phyloP scores from a whole-genome alignment of 129 eudicot genomes.

The Tagetes patula region DNA sequence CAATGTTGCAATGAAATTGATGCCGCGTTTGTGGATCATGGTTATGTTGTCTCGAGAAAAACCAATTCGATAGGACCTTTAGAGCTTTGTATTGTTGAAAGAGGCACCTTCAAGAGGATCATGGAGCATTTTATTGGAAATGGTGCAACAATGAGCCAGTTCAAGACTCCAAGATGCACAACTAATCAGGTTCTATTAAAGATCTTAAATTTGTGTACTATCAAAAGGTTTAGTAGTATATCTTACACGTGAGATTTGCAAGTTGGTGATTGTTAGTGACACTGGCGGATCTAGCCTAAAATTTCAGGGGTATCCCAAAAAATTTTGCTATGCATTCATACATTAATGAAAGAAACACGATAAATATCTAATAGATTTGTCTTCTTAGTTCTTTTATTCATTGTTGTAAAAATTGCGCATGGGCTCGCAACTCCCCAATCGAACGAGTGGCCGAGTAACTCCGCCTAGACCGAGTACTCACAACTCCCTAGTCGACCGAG shows the following conservation, averaged over 20 bases:
- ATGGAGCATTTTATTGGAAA: constrained; percentile 68
- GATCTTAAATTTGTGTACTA: constrained; percentile 50
- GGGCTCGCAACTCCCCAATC: too few relatives aligned
- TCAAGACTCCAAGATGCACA: constrained; percentile 92
- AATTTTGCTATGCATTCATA: too few relatives aligned
- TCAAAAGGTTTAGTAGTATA: constrained; percentile 56
- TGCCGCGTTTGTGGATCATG: constrained; percentile 72
- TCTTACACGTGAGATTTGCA: constrained; percentile 44
- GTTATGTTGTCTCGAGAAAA: constrained; percentile 75
- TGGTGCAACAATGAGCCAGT: constrained; percentile 87
- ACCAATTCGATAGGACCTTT: constrained; percentile 63
- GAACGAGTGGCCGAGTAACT: too few relatives aligned
- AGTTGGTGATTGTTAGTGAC: not conserved
- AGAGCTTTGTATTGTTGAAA: constrained; percentile 74
- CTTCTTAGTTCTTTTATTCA: too few relatives aligned
- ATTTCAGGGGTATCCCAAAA: too few relatives aligned
- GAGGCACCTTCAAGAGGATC: constrained; percentile 70
- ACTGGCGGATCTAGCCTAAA: too few relatives aligned
- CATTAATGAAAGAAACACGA: too few relatives aligned
- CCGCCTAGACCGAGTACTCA: too few relatives aligned
- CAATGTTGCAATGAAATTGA: constrained; percentile 77
- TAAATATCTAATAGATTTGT: too few relatives aligned
- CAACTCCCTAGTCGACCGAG: too few relatives aligned
- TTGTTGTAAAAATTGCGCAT: too few relatives aligned
- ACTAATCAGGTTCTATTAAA: constrained; percentile 40